Conservation (phyloP, 495 filamentous ascomycete species). For the Aspergillus affinis region DNA sequence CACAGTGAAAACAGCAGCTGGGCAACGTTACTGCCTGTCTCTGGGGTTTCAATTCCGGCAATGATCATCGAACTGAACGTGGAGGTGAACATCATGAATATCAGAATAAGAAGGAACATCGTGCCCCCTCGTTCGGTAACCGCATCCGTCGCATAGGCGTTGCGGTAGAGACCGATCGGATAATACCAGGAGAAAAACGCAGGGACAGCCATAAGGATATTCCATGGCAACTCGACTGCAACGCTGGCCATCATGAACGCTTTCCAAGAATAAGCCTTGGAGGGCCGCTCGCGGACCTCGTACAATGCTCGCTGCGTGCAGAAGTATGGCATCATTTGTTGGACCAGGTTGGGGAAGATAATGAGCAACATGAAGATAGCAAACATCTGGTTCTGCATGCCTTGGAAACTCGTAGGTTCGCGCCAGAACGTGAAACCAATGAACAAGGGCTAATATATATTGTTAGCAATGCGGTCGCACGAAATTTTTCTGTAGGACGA, state of each 20-base stretch:
- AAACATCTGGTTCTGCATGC: conserved; percentile 86
- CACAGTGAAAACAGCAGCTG: conserved; percentile 66
- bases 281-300: conserved; percentile 81
- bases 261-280: conserved; percentile 80
- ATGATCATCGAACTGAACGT: conserved; percentile 62
- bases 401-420: conserved; percentile 67
- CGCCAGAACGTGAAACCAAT: conserved; percentile 88
- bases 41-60: conserved; percentile 64
- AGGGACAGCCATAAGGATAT: conserved; percentile 64
- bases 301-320: conserved; percentile 75
- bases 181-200: conserved; percentile 80
- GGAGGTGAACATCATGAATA: conserved; percentile 50
- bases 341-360: conserved; percentile 71
- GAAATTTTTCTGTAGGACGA: neutral
- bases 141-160: conserved; percentile 58
- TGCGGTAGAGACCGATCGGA: conserved; percentile 72
- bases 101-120: conserved; percentile 59
- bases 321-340: conserved; percentile 87
- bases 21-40: conserved; percentile 64
- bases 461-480: conserved; percentile 4
- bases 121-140: conserved; percentile 60
- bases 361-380: conserved; percentile 79
- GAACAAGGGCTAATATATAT: conserved; percentile 65
- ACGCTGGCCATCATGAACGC: conserved; percentile 81
- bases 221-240: conserved; percentile 74